phyloP scores from a whole-genome alignment of 371 early-diverging fungal species.

The Lichtheimia ornata region DNA sequence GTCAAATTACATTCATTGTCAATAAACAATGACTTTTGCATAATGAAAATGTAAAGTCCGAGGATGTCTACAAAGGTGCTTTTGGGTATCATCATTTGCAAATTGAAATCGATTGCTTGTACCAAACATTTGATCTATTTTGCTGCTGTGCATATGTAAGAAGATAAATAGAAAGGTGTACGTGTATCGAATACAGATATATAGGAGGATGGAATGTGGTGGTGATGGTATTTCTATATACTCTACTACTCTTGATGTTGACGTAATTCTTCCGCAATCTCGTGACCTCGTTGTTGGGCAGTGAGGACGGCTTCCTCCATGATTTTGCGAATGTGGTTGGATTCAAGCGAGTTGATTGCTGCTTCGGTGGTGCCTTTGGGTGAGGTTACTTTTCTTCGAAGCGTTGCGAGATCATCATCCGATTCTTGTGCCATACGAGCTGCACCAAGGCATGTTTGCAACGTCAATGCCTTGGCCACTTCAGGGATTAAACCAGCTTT shows the following conservation, averaged over 20 bases:
- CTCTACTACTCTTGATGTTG: neutral
- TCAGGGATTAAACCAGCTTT: constrained; percentile 76
- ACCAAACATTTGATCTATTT: no score
- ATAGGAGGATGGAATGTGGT: no score
- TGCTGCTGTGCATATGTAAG: no score
- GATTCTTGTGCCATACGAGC: constrained; percentile 80
- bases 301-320: constrained; percentile 68
- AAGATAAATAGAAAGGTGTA: no score
- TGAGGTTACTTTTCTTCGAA: constrained; percentile 86
- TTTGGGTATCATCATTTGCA: no score
- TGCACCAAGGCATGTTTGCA: constrained; percentile 90
- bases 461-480: constrained; percentile 76
- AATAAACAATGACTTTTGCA: no score
- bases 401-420: constrained; percentile 72
- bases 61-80: no score
- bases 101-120: no score
- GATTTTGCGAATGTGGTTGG: constrained; percentile 55
- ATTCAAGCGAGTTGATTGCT: constrained; percentile 79
- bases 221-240: no score
- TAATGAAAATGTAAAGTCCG: no score
- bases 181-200: no score
- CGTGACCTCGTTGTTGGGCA: constrained; percentile 69
- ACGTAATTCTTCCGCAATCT: constrained; percentile 75
- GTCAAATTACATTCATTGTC: no score
- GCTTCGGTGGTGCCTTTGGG: constrained; percentile 96